These are phyloP conservation scores for Infundibulicybe gibba DNA, from an alignment of 768 basidiomycete species.

Conservation along the genomic window DNA sequence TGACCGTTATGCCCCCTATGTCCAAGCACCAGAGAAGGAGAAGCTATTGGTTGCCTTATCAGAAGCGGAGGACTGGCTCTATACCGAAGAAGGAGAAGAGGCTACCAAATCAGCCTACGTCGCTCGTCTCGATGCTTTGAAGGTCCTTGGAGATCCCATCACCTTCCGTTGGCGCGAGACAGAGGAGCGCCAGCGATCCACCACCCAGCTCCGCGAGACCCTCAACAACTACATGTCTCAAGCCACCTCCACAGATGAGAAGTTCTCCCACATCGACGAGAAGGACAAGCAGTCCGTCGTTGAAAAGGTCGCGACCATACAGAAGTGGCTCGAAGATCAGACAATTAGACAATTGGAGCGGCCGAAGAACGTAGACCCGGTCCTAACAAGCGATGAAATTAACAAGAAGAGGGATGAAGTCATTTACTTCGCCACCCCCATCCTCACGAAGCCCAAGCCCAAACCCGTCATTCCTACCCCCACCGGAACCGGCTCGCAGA, in stretches of 20 bases:
- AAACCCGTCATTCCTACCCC: slow-evolving; percentile 61
- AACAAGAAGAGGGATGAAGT: slow-evolving; percentile 91
- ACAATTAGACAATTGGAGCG: slow-evolving; percentile 82
- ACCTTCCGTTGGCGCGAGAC: slow-evolving; percentile 76
- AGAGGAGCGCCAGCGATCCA: slow-evolving; percentile 75
- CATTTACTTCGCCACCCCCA: slow-evolving; percentile 85
- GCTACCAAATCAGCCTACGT: slow-evolving; percentile 96
- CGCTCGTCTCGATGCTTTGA: slow-evolving; percentile 75
- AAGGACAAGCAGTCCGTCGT: slow-evolving; percentile 84
- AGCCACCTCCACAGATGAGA: slow-evolving; percentile 82
- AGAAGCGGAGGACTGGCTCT: slow-evolving; percentile 94
- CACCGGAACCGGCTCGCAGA: slow-evolving; percentile 52
- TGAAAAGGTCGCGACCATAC: slow-evolving; percentile 85
- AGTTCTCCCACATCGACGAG: slow-evolving; percentile 84
- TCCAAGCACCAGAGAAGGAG: slow-evolving; percentile 72
- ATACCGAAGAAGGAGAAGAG: slow-evolving; percentile 95
- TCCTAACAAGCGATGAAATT: slow-evolving; percentile 79
- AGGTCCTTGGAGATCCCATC: slow-evolving; percentile 85
- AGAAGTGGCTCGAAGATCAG: slow-evolving; percentile 97
- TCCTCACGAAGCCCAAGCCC: slow-evolving; percentile 91
- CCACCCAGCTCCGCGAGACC: slow-evolving; percentile 78
- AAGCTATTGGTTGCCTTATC: slow-evolving; percentile 66
- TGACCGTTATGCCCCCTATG: slow-evolving; percentile 76
- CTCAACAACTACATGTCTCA: slow-evolving; percentile 83
- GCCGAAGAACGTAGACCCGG: slow-evolving; percentile 84